Percentiles rank a stretch among this genome's conserved stretches.
Conservation (phyloP, 345 rosid species). For the Eucalyptus curtisii region DNA sequence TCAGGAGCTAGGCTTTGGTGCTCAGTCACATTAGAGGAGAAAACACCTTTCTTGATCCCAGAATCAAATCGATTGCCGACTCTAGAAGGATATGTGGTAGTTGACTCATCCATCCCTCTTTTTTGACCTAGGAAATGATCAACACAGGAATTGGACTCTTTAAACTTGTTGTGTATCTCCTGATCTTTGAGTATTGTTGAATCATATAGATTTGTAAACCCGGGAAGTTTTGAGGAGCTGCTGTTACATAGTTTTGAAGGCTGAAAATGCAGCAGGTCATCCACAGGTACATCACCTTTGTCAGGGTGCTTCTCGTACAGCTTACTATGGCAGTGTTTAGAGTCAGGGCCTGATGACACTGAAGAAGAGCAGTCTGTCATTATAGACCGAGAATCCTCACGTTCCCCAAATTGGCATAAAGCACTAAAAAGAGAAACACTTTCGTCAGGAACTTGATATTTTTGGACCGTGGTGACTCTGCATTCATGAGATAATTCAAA, state of each 20-base stretch:
- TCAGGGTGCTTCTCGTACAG: slow-evolving; percentile 6
- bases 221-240: slow-evolving; percentile 19
- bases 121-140: slow-evolving; percentile 12
- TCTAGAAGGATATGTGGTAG: slow-evolving; percentile 9
- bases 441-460: slow-evolving; percentile 58
- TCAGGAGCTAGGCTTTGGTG: slow-evolving; percentile 8
- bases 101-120: slow-evolving; percentile 12
- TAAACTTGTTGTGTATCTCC: slow-evolving; percentile 9
- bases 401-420: slow-evolving; percentile 67
- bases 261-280: slow-evolving; percentile 23
- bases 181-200: slow-evolving; percentile 14
- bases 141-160: background rate
- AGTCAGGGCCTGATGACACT: slow-evolving; percentile 64
- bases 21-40: slow-evolving; percentile 1
- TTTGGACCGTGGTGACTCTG: slow-evolving; percentile 39
- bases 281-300: slow-evolving; percentile 15
- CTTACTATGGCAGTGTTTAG: slow-evolving; percentile 31
- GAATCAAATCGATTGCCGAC: background rate
- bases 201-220: slow-evolving; percentile 9
- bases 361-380: slow-evolving; percentile 92
- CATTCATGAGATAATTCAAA: slow-evolving; percentile 47
- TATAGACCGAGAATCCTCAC: slow-evolving; percentile 84
- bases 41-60: slow-evolving; percentile 2
- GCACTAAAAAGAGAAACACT: slow-evolving; percentile 53
- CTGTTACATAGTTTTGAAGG: slow-evolving; percentile 20